These are phyloP conservation scores for Lichenothelia convexa DNA, from an alignment of 495 filamentous ascomycete genomes.

Conservation along the genomic window DNA sequence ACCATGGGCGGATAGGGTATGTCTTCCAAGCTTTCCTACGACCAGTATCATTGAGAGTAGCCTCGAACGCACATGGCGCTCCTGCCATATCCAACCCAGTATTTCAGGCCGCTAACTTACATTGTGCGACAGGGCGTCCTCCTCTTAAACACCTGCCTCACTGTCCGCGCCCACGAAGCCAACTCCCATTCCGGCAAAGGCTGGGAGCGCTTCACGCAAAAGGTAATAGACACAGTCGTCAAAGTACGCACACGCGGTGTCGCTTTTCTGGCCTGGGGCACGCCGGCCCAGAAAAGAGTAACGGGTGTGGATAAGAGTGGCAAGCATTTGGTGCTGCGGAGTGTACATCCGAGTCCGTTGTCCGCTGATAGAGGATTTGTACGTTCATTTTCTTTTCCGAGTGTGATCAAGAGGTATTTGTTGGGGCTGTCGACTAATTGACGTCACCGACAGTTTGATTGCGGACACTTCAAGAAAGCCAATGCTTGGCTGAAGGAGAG, in stretches of 20 bases:
- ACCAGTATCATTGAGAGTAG: too few relatives aligned
- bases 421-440: conserved; percentile 1
- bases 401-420: neutral
- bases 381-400: conserved; percentile 9
- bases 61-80: too few relatives aligned
- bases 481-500: conserved; percentile 70
- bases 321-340: conserved; percentile 66
- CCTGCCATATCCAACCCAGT: too few relatives aligned
- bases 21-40: too few relatives aligned
- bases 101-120: too few relatives aligned
- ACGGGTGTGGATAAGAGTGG: conserved; percentile 43
- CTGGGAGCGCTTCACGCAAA: conserved; percentile 87
- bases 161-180: conserved; percentile 71
- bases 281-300: conserved; percentile 57
- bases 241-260: conserved; percentile 57
- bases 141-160: conserved; percentile 81
- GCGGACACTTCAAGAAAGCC: conserved; percentile 69
- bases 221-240: conserved; percentile 70
- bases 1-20: conserved; percentile 86
- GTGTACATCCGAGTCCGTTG: conserved; percentile 79
- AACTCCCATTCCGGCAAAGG: conserved; percentile 67
- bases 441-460: conserved; percentile 40
- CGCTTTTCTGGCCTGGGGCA: conserved; percentile 90
- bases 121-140: too few relatives aligned
- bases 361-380: conserved; percentile 63